Conservation (phyloP, 108 stramenopile species). For the Fragilariopsis cylindrus region DNA sequence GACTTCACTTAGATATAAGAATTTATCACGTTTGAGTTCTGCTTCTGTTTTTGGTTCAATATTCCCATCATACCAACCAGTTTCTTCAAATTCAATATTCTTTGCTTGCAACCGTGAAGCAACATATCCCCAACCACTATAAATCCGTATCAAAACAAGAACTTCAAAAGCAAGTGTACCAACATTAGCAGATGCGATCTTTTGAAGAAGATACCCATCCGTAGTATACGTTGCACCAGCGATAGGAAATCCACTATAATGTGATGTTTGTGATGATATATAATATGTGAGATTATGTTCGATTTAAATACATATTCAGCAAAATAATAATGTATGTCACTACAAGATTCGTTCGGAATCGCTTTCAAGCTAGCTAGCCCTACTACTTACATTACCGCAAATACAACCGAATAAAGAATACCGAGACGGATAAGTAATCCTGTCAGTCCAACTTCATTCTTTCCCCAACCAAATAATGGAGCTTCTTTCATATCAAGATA, state of each 20-base stretch:
- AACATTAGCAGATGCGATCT: conserved; percentile 72
- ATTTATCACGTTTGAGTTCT: conserved; percentile 70
- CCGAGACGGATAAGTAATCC: conserved; percentile 49
- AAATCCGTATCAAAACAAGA: conserved; percentile 66
- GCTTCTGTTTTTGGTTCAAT: conserved; percentile 74
- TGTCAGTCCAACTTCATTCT: conserved; percentile 49
- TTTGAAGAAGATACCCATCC: conserved; percentile 76
- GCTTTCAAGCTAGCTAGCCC: too few species aligned
- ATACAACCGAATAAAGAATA: conserved; percentile 43
- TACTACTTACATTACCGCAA: conserved; percentile 40
- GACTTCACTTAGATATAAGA: conserved; percentile 75
- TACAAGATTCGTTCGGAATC: neutral
- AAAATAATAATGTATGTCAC: neutral
- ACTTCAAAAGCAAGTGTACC: conserved; percentile 64
- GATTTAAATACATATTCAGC: neutral
- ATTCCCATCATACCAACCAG: conserved; percentile 86
- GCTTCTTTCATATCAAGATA: conserved; percentile 68
- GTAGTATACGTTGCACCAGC: conserved; percentile 76
- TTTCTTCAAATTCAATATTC: conserved; percentile 87
- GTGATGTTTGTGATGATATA: neutral
- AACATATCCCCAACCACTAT: conserved; percentile 84
- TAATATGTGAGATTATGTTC: neutral
- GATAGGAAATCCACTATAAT: conserved; percentile 70
- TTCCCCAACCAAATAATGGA: conserved; percentile 80
- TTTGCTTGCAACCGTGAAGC: conserved; percentile 76